A percentile compares a stretch with the other conserved stretches of the same genome.
These are phyloP conservation scores for Pleoardoris graminearum DNA, from an alignment of 2,329 filamentous ascomycete genomes.

Conservation along the genomic window DNA sequence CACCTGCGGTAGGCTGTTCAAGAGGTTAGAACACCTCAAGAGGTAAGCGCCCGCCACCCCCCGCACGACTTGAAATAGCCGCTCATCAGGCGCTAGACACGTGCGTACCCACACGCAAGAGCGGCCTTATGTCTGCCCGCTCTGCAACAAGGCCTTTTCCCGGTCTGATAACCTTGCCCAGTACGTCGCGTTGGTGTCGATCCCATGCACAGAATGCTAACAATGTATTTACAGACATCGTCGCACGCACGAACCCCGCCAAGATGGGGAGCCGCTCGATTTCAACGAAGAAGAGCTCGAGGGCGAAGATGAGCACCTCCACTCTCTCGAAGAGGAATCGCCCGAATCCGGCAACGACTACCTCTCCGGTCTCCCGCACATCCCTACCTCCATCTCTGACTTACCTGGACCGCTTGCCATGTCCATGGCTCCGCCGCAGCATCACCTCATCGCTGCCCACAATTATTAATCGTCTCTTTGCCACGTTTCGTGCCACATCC, in stretches of 20 bases:
- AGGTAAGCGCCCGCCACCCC: constrained; percentile 68
- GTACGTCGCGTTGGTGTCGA: constrained; percentile 57
- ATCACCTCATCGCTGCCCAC: constrained; percentile 49
- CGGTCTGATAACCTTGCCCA: constrained; percentile 98
- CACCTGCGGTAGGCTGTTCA: constrained; percentile 95
- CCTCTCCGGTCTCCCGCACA: constrained; percentile 34
- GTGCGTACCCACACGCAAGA: constrained; percentile 99
- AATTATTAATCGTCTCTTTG: constrained; percentile 42
- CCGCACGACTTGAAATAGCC: constrained; percentile 50
- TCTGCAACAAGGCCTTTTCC: constrained; percentile 99
- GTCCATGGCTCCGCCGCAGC: constrained; percentile 48
- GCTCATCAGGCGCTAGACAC: constrained; percentile 70
- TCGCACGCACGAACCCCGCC: constrained; percentile 78
- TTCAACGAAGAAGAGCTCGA: constrained; percentile 84
- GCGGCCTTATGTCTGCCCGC: constrained; percentile 94
- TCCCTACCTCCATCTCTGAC: constrained; percentile 40
- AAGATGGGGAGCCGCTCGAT: constrained; percentile 65
- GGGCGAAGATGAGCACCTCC: constrained; percentile 83
- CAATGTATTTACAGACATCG: constrained; percentile 60
- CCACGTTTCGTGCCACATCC: constrained; percentile 25
- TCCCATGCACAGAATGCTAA: constrained; percentile 38
- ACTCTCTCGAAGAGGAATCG: constrained; percentile 77
- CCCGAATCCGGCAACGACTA: constrained; percentile 72
- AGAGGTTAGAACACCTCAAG: constrained; percentile 98
- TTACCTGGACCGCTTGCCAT: constrained; percentile 43